These are phyloP conservation scores for Fusarium sp. DNA, from an alignment of 2,329 filamentous ascomycete genomes.

Conservation along the genomic window DNA sequence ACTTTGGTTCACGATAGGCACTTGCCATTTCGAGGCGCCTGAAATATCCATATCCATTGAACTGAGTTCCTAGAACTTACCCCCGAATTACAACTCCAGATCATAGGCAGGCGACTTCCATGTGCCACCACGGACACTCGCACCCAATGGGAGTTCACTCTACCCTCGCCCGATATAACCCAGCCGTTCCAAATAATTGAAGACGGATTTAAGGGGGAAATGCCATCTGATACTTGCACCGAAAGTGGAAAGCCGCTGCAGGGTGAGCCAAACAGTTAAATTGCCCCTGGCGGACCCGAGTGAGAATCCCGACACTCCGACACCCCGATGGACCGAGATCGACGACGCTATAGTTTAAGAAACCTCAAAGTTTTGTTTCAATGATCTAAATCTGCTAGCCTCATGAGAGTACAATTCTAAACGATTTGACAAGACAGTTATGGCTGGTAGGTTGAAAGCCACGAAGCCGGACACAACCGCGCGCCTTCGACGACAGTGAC, in stretches of 20 bases:
- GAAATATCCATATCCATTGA: background rate
- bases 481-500: background rate
- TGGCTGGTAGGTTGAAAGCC: background rate
- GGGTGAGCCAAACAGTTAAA: background rate
- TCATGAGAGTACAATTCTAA: background rate
- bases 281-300: background rate
- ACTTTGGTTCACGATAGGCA: background rate
- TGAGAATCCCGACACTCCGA: background rate
- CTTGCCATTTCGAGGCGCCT: background rate
- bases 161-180: background rate
- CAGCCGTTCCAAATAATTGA: background rate
- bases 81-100: background rate
- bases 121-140: background rate
- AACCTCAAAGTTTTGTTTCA: background rate
- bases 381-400: too few species aligned
- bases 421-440: background rate
- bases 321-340: background rate
- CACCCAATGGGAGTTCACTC: too few species aligned
- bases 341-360: background rate
- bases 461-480: background rate
- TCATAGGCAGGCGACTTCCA: background rate
- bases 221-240: background rate
- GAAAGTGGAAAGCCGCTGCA: background rate
- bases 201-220: background rate
- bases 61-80: background rate